phyloP scores from a whole-genome alignment of 805 yeast species.

The Danielozyma ontarioensis region DNA sequence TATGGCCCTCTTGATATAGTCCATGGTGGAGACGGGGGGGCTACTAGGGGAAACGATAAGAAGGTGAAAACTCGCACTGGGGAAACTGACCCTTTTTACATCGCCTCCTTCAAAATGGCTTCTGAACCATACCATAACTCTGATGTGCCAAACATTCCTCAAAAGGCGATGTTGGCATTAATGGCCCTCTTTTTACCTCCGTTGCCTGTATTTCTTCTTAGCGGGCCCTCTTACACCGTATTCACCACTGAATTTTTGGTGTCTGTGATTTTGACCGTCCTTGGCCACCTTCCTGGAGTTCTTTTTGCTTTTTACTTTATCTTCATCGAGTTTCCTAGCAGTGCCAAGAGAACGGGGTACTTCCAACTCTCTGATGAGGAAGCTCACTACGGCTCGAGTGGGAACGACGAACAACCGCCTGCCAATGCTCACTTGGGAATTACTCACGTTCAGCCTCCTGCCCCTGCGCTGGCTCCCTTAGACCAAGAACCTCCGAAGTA shows the following conservation, averaged over 20 bases:
- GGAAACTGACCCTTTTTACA: no score
- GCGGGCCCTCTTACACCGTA: slow-evolving; percentile 20
- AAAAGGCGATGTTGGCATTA: slow-evolving; percentile 22
- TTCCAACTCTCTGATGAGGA: slow-evolving; percentile 17
- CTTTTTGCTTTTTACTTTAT: slow-evolving; percentile 28
- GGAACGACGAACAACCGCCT: no score
- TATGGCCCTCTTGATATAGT: slow-evolving; percentile 75
- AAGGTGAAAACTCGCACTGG: no score
- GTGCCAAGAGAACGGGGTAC: slow-evolving; percentile 13
- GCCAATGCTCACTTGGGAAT: no score
- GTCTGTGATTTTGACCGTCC: slow-evolving; percentile 23
- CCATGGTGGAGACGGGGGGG: slow-evolving; percentile 44
- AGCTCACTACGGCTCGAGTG: not conserved
- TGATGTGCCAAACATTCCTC: slow-evolving; percentile 8
- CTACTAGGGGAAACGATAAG: not conserved
- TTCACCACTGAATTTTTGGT: slow-evolving; percentile 31
- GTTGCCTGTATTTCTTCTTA: slow-evolving; percentile 28
- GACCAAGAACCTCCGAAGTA: slow-evolving; percentile 17
- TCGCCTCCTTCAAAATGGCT: not conserved
- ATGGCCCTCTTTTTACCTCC: slow-evolving; percentile 35
- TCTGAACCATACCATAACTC: slow-evolving; percentile 8
- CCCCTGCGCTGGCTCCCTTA: no score
- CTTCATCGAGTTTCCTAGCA: slow-evolving; percentile 14
- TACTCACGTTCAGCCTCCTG: no score
- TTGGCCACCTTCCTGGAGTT: slow-evolving; percentile 31